Conservation (phyloP, 2,329 filamentous ascomycete genomes). For the Alternaria triticina region DNA sequence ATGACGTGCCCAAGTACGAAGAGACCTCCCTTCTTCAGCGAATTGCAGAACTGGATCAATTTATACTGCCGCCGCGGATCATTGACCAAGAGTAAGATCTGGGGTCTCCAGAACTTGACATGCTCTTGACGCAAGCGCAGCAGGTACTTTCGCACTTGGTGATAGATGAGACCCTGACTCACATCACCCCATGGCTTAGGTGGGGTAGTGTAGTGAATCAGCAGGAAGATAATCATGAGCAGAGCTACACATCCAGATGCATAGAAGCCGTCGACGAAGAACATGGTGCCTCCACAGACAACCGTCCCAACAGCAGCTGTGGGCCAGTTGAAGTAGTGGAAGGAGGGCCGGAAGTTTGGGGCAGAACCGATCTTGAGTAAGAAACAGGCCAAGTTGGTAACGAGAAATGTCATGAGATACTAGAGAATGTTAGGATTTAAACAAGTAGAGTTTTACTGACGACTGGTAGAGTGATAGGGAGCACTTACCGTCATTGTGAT, state of each 20-base stretch:
- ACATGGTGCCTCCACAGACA: constrained; percentile 82
- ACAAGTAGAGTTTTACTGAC: background rate
- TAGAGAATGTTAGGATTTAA: constrained; percentile 3
- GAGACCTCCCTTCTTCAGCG: constrained; percentile 82
- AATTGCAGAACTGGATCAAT: constrained; percentile 90
- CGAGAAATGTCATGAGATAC: constrained; percentile 90
- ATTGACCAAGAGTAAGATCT: constrained; percentile 84
- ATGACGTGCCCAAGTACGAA: constrained; percentile 90
- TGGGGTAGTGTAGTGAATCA: constrained; percentile 85
- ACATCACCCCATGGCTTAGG: constrained; percentile 92
- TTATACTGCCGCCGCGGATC: constrained; percentile 81
- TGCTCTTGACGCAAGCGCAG: constrained; percentile 84
- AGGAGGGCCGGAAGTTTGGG: constrained; percentile 86
- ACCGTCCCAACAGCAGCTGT: constrained; percentile 77
- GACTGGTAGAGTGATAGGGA: background rate
- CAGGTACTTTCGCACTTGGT: constrained; percentile 86
- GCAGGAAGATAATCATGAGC: constrained; percentile 76
- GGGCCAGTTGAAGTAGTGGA: constrained; percentile 88
- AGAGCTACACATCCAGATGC: constrained; percentile 76
- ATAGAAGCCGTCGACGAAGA: constrained; percentile 85
- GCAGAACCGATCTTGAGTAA: constrained; percentile 85
- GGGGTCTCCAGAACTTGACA: constrained; percentile 92
- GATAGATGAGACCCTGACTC: constrained; percentile 86
- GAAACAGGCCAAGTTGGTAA: constrained; percentile 88
- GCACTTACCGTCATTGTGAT: constrained; percentile 76